phyloP scores from a whole-genome alignment of 371 early-diverging fungal species.

The Blakeslea trispora region DNA sequence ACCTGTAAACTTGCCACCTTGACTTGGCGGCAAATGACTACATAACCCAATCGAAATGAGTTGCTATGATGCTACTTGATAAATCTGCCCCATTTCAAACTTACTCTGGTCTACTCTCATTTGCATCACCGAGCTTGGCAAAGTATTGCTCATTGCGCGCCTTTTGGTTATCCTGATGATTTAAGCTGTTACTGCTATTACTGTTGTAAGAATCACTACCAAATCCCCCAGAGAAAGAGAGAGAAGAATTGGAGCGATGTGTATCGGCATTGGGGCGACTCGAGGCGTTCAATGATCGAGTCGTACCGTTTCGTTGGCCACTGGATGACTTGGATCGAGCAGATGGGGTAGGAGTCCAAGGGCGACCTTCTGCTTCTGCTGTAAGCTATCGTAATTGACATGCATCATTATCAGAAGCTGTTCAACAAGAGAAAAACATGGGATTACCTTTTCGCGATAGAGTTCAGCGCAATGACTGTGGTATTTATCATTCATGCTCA shows the following conservation, averaged over 20 bases:
- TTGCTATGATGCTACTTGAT: too few relatives aligned
- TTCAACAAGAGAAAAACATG: neutral
- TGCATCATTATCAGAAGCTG: neutral
- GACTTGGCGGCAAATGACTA: slow-evolving; percentile 82
- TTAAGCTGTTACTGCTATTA: neutral
- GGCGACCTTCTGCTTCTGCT: slow-evolving; percentile 78
- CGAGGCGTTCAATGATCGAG: slow-evolving; percentile 17
- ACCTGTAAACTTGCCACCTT: slow-evolving; percentile 92
- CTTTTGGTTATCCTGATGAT: slow-evolving; percentile 8
- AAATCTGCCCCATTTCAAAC: too few relatives aligned
- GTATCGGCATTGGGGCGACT: slow-evolving; percentile 21
- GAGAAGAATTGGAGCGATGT: slow-evolving; percentile 32
- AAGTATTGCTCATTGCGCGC: slow-evolving; percentile 30
- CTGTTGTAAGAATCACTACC: slow-evolving; percentile 18
- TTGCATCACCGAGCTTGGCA: slow-evolving; percentile 25
- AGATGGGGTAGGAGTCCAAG: slow-evolving; percentile 62
- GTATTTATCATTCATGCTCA: slow-evolving; percentile 87
- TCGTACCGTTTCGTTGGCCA: slow-evolving; percentile 3
- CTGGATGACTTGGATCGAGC: slow-evolving; percentile 17
- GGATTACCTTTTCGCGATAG: slow-evolving; percentile 80
- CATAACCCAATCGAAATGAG: neutral
- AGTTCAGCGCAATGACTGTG: slow-evolving; percentile 82
- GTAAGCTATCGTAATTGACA: too few relatives aligned
- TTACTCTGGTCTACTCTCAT: slow-evolving; percentile 31
- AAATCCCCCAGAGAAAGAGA: slow-evolving; percentile 17